Percentiles rank a stretch among this genome's conserved stretches.
phyloP scores from a whole-genome alignment of 352 stramenopile genomes.

The Phytophthora pistaciae region DNA sequence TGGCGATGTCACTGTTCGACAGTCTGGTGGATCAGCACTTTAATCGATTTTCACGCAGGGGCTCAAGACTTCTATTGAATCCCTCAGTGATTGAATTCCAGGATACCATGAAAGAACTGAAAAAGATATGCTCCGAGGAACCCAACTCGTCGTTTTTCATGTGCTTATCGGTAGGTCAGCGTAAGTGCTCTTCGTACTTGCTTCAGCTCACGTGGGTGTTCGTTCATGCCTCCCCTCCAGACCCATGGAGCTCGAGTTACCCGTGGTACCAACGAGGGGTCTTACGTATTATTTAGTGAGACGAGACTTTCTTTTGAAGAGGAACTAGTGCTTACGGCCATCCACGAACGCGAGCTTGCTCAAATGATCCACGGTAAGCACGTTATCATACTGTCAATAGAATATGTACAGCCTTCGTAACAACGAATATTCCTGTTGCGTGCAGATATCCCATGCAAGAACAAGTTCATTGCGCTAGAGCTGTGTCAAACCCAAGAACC shows the following conservation, averaged over 20 bases:
- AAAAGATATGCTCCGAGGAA: conserved; percentile 40
- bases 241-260: conserved; percentile 74
- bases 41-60: conserved; percentile 54
- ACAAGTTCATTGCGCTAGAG: conserved; percentile 75
- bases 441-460: conserved; percentile 68
- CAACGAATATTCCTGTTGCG: background rate
- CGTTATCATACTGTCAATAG: background rate
- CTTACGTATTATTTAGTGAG: conserved; percentile 79
- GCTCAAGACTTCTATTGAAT: conserved; percentile 75
- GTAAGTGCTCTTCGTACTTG: background rate
- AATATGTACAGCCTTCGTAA: background rate
- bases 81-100: conserved; percentile 88
- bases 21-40: conserved; percentile 63
- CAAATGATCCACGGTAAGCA: conserved; percentile 62
- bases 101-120: conserved; percentile 74
- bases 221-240: conserved; percentile 29
- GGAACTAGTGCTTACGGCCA: conserved; percentile 68
- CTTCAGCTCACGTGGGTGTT: background rate
- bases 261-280: conserved; percentile 62
- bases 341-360: conserved; percentile 72
- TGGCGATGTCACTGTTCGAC: conserved; percentile 61
- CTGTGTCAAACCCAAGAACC: conserved; percentile 68
- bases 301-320: conserved; percentile 73
- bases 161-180: conserved; percentile 57
- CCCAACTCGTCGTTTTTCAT: conserved; percentile 70